Evolutionary conservation across 257 asterid genomes (phyloP), one percentile per base, ranked within the genome.

Genomic region (Handroanthus guayacan): DNA sequence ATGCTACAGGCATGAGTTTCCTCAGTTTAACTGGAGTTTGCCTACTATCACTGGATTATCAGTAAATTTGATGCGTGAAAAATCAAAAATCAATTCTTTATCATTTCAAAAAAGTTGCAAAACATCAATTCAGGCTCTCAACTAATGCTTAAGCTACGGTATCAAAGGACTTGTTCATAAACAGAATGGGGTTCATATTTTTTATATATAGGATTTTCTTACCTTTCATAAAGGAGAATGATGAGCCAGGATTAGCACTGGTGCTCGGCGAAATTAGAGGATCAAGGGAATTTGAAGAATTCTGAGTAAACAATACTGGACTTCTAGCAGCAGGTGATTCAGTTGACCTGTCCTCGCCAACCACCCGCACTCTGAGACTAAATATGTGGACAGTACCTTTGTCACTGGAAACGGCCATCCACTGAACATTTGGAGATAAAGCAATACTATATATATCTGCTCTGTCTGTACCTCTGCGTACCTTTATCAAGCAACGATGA

Each of bases 381-480:
- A 92, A 92, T 79, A 94, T 87, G 86, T 94, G 98, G 67, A 94
- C 86, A 37, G 98, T 94, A 75, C 97, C 96, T 87, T 92, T 94
- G 87, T 90, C 98, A 79, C 98, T 94, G 0, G 97, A 90, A 80
- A 94, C 93, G 6, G 89, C 97, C 86, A 94, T 82, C 98, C 98
- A 94, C 82, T 87, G 94, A 79, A 87, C 90, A 81, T 92, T 90
- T 63, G 98, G 95, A 60, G 98, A 94, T 56, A 94, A 85, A 61
- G 97, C 87, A 80, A 94, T 88, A 75, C 93, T 85, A 65, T 84
- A 90, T 44, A 94, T 89, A 80, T 92, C 96, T 11, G 98, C 97
- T 88, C 79, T 86, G 85, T 92, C 98, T 20, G 77, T 88, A 48
- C 98, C 98, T 87, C 98, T 87, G 78, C 98, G 98, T 56, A 94